Evolutionary conservation across 805 yeast species (phyloP).

Genomic region (Yarrowia sp.): DNA sequence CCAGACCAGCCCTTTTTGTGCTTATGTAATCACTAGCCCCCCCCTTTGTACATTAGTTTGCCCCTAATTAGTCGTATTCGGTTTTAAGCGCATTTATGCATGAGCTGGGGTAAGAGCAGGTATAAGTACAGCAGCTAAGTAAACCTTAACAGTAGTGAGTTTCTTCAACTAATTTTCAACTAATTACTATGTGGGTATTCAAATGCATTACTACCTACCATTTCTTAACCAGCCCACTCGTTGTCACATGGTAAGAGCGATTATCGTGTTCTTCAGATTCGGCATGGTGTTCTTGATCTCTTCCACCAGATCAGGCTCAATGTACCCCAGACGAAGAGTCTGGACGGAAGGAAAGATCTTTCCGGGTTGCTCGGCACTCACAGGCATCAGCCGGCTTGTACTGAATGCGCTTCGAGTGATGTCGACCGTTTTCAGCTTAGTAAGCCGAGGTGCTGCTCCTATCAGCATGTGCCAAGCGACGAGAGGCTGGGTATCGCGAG

Average conservation of each 20-base stretch:
- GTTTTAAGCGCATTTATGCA: conserved; percentile 8
- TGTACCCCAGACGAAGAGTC: neutral
- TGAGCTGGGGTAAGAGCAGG: conserved; percentile 13
- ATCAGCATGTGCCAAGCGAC: conserved; percentile 18
- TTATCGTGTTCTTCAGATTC: neutral
- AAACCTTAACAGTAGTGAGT: neutral
- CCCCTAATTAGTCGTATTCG: conserved; percentile 15
- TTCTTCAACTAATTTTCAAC: neutral
- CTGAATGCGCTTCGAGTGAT: conserved; percentile 19
- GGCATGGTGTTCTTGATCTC: conserved; percentile 22
- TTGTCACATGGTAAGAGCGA: neutral
- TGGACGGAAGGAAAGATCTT: conserved; percentile 19
- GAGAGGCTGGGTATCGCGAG: conserved; percentile 14
- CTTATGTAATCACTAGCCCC: neutral
- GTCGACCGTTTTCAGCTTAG: neutral
- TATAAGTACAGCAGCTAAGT: neutral
- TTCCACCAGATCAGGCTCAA: conserved; percentile 14
- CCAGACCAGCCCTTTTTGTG: neutral
- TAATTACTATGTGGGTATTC: neutral
- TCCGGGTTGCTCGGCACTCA: neutral
- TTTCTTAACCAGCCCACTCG: neutral
- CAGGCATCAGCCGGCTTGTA: conserved; percentile 17
- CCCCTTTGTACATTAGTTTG: no score
- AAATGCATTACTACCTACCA: neutral
- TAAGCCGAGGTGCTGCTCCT: conserved; percentile 8